Evolutionary conservation across 1,284 basidiomycete species (phyloP).

Genomic region (Pulveroboletus sp.): DNA sequence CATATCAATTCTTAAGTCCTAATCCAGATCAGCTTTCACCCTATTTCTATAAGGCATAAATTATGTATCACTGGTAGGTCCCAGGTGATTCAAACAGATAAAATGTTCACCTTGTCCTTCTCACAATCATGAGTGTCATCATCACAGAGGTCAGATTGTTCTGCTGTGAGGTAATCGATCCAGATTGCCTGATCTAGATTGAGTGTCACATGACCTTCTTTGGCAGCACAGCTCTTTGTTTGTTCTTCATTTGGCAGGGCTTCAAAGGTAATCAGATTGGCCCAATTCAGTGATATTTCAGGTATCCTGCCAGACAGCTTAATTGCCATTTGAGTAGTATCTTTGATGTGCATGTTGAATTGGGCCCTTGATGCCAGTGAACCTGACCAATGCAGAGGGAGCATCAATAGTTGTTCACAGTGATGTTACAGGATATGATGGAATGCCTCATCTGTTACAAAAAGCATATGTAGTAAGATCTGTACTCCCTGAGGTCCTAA

Average conservation of each 20-base stretch:
- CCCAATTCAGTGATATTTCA: background rate
- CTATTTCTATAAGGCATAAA: background rate
- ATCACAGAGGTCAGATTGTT: background rate
- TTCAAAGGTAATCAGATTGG: background rate
- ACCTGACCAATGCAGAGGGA: conserved; percentile 2
- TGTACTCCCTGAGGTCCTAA: conserved; percentile 6
- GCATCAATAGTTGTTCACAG: background rate
- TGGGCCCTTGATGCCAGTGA: background rate
- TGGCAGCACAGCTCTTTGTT: too few relatives aligned
- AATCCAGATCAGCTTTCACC: background rate
- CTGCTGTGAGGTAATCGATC: background rate
- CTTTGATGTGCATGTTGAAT: background rate
- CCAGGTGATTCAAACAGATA: too few relatives aligned
- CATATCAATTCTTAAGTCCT: background rate
- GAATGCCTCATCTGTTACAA: conserved; percentile 1
- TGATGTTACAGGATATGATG: background rate
- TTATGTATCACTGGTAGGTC: background rate
- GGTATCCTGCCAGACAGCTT: background rate
- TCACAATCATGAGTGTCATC: too few relatives aligned
- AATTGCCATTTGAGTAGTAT: background rate
- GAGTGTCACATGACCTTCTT: too few relatives aligned
- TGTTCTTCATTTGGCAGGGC: too few relatives aligned
- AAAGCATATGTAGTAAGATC: too few relatives aligned
- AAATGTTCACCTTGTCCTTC: too few relatives aligned
- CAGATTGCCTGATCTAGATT: background rate